phyloP scores from a whole-genome alignment of 1,284 basidiomycete genomes.

The Cryptococcus wingfieldii region DNA sequence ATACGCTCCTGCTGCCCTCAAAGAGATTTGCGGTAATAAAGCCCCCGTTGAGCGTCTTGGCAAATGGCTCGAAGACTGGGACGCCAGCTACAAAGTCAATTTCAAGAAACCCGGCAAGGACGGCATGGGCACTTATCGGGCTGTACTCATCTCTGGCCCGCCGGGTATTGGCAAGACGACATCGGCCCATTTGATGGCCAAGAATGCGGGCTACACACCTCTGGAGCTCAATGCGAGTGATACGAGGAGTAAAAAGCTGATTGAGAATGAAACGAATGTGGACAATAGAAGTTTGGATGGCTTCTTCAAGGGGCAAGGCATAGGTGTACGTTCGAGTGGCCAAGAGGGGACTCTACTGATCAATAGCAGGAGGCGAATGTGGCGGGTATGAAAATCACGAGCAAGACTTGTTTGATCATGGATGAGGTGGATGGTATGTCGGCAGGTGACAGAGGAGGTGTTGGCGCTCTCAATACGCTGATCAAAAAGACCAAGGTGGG shows the following conservation, averaged over 20 bases:
- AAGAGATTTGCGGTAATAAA: conserved; percentile 96
- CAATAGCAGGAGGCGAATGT: conserved; percentile 58
- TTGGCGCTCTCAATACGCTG: conserved; percentile 83
- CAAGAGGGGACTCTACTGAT: background rate
- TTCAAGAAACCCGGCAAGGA: conserved; percentile 95
- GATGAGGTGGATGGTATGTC: conserved; percentile 99
- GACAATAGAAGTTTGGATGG: conserved; percentile 84
- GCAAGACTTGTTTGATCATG: conserved; percentile 89
- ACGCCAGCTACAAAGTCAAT: conserved; percentile 61
- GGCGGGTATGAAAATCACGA: conserved; percentile 66
- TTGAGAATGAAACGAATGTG: conserved; percentile 86
- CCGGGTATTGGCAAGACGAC: conserved; percentile 99
- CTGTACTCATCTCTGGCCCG: conserved; percentile 84
- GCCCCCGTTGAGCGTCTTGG: conserved; percentile 80
- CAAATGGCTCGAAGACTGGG: conserved; percentile 83
- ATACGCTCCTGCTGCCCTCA: conserved; percentile 81
- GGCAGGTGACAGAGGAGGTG: conserved; percentile 91
- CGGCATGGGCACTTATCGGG: conserved; percentile 79
- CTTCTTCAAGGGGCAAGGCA: conserved; percentile 66
- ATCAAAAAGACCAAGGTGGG: conserved; percentile 88
- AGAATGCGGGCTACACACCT: conserved; percentile 79
- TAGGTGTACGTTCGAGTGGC: conserved; percentile 43
- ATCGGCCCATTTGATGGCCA: conserved; percentile 86
- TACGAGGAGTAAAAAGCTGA: conserved; percentile 88
- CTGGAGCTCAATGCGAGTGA: conserved; percentile 97